Percentiles rank a stretch among this genome's conserved stretches.
Conservation (phyloP, 163 green algal species). For the Chloroidium sp. region DNA sequence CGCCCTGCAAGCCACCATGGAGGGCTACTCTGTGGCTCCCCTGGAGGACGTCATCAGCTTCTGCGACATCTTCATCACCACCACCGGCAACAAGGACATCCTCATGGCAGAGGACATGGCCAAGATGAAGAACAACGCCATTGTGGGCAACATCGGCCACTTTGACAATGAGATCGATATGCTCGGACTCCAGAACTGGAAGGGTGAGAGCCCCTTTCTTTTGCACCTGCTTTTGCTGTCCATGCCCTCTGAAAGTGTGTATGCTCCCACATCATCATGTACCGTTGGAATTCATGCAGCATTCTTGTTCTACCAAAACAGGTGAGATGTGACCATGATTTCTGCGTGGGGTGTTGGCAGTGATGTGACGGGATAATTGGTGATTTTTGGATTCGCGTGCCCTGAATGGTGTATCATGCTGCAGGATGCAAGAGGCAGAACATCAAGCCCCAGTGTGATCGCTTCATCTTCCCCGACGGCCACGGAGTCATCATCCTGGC, state of each 20-base stretch:
- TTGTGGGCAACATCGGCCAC: slow-evolving; percentile 99
- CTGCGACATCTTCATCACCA: slow-evolving; percentile 98
- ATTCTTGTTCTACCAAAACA: no score
- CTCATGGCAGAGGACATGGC: slow-evolving; percentile 93
- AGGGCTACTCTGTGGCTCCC: slow-evolving; percentile 70
- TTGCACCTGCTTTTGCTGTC: no score
- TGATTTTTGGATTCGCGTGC: no score
- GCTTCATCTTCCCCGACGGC: slow-evolving; percentile 96
- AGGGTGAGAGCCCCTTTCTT: slow-evolving; percentile 1
- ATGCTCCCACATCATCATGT: no score
- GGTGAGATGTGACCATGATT: no score
- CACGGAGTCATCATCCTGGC: slow-evolving; percentile 97
- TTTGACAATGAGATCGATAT: slow-evolving; percentile 99
- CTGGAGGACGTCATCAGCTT: slow-evolving; percentile 79
- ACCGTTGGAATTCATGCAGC: no score
- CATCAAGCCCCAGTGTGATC: slow-evolving; percentile 93
- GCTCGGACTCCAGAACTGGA: slow-evolving; percentile 64
- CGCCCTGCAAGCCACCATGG: slow-evolving; percentile 91
- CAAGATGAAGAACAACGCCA: slow-evolving; percentile 99
- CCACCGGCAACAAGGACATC: slow-evolving; percentile 96
- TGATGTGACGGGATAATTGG: no score
- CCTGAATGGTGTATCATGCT: neutral
- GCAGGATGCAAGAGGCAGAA: slow-evolving; percentile 90
- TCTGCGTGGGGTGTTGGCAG: no score
- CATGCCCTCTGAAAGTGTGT: no score